Percentiles rank a stretch among this genome's conserved stretches.
These are phyloP conservation scores for Aspergillus sclerotiicarbonarius DNA, from an alignment of 495 filamentous ascomycete species.

Conservation along the genomic window DNA sequence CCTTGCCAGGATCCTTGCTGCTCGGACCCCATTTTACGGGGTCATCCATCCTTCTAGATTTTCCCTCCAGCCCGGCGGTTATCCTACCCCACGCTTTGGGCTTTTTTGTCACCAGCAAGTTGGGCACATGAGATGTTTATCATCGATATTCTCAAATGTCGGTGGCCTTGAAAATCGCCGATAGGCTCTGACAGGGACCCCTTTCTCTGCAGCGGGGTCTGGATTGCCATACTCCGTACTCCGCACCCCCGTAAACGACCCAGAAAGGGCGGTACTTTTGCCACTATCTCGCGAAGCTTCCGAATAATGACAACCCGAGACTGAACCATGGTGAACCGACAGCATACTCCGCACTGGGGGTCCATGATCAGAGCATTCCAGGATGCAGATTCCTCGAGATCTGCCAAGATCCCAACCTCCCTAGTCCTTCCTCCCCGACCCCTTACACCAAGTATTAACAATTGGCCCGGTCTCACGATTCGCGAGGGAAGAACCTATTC, in stretches of 20 bases:
- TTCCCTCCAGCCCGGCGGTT: background rate
- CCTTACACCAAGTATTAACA: conserved; percentile 9
- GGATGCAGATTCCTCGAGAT: conserved; percentile 3
- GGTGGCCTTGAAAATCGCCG: conserved; percentile 4
- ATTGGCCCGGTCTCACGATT: background rate
- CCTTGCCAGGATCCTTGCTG: conserved; percentile 8
- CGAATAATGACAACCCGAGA: conserved; percentile 20
- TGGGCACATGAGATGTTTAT: background rate
- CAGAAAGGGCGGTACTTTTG: conserved; percentile 6
- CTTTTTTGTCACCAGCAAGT: background rate
- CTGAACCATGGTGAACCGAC: conserved; percentile 4
- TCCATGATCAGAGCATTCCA: conserved; percentile 8
- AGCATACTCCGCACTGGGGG: background rate
- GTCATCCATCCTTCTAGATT: background rate
- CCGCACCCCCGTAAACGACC: background rate
- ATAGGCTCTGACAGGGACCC: background rate
- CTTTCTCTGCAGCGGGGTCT: background rate
- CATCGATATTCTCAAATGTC: conserved; percentile 1
- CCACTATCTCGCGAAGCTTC: conserved; percentile 11
- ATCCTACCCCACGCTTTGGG: background rate
- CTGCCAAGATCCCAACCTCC: conserved; percentile 5
- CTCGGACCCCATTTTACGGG: background rate
- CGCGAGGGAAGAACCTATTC: background rate
- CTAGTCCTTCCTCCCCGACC: background rate
- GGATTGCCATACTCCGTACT: background rate